phyloP scores from a whole-genome alignment of 306 rosid species.

The Coriaria nepalensis region DNA sequence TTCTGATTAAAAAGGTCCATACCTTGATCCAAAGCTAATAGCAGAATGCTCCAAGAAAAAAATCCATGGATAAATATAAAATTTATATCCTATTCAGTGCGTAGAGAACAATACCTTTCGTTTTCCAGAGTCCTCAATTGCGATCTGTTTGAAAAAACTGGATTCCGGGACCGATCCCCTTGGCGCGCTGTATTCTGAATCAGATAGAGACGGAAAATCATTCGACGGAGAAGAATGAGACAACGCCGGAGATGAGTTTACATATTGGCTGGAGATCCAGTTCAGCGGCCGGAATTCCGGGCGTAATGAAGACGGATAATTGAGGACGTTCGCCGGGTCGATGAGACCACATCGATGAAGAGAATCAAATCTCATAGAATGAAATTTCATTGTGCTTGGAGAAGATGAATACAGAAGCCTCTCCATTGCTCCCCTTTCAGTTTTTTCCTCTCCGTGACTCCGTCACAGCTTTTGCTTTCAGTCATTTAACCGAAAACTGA shows the following conservation, averaged over 20 bases:
- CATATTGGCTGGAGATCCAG: constrained; percentile 26
- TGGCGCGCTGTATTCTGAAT: constrained; percentile 17
- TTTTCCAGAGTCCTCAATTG: no score
- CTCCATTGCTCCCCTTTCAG: constrained; percentile 55
- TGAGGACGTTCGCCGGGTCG: constrained; percentile 24
- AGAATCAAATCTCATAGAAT: constrained; percentile 16
- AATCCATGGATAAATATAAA: neutral
- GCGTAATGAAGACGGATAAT: constrained; percentile 16
- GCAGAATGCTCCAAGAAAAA: neutral
- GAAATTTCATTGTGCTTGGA: constrained; percentile 24
- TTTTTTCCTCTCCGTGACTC: constrained; percentile 10
- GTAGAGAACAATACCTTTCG: constrained; percentile 44
- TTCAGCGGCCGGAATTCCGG: constrained; percentile 13
- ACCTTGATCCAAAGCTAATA: no score
- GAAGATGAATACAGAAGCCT: constrained; percentile 72
- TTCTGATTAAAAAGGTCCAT: no score
- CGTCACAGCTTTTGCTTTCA: constrained; percentile 12
- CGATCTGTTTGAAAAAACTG: constrained; percentile 28
- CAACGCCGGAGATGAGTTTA: constrained; percentile 24
- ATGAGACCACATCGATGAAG: constrained; percentile 21
- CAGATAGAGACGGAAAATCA: constrained; percentile 8
- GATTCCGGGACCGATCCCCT: no score
- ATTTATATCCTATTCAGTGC: no score
- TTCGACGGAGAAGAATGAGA: constrained; percentile 18
- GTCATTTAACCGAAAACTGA: constrained; percentile 12